Percentiles rank a stretch among this genome's conserved stretches.
Evolutionary conservation across 2,329 filamentous ascomycete species (phyloP).

Genomic region (Paecilomyces formosus): DNA sequence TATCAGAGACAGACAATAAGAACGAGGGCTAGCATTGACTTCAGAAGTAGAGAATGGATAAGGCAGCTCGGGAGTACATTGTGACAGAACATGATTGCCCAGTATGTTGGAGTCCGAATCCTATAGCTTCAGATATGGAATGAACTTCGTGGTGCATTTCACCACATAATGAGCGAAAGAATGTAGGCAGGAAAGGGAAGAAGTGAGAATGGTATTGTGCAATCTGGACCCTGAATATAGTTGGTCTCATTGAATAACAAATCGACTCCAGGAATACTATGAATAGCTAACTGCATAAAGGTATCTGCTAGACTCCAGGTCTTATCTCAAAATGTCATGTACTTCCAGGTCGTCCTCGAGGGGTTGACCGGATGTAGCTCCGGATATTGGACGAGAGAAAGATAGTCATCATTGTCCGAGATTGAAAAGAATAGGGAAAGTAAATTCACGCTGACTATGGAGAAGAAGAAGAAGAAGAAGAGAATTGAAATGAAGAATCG

Average conservation of each 20-base stretch:
- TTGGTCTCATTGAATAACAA: not conserved
- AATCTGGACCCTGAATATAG: no score
- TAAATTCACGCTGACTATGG: not conserved
- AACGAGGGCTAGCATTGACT: no score
- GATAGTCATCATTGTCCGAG: not conserved
- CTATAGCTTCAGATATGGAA: no score
- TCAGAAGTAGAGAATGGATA: no score
- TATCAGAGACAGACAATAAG: no score
- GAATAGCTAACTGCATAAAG: not conserved
- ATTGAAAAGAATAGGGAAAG: not conserved
- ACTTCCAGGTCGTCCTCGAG: not conserved
- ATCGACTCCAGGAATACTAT: not conserved
- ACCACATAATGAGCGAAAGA: no score
- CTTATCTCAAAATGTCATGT: not conserved
- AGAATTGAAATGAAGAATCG: not conserved
- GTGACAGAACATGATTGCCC: no score
- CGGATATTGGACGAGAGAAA: not conserved
- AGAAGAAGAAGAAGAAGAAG: not conserved
- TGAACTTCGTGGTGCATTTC: no score
- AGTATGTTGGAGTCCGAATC: no score
- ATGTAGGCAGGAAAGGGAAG: no score
- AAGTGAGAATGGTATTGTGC: no score
- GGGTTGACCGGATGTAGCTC: not conserved
- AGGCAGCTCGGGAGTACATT: no score
- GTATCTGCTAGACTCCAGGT: not conserved